Base-by-base conservation (phyloP, 352 stramenopile genomes). In the Aphanomyces invadans region DNA sequence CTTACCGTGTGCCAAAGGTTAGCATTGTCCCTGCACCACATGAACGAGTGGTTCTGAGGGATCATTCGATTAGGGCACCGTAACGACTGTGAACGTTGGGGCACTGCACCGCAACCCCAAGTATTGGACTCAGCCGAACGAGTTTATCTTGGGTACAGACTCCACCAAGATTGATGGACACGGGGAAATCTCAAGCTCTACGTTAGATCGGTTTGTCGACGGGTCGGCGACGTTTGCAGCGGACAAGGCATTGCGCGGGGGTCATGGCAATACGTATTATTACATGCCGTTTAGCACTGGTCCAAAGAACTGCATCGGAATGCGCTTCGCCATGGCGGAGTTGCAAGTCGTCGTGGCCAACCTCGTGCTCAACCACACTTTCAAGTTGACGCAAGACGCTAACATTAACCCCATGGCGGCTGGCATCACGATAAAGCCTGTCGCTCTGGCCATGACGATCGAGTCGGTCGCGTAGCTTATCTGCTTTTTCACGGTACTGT, bases 241-340 rank as follows among this genome's bases (percentile, higher is more conserved):
- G 2, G 57, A 65, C 57, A 65, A 55, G 57, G 57, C 2, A 26
- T 36, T 65, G 0, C 57, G 57, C 12, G 26, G 28, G 15, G 57
- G 57, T 11, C 57, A 42, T 15, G 57, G 57, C 39, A 65, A 65
- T 29, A 65, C 57, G 2, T 65, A 51, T 42, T 65, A 51, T 36
- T 65, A 65, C 57, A 65, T 65, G 57, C 57, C 57, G 29, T 65
- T 65, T 21, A 65, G 57, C 45, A 36, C 39, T 17, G 57, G 57
- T 51, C 15, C 57, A 11, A 65, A 65, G 28, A 65, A 65, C 57
- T 65, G 57, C 57, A 65, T 65, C 28, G 57, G 57, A 12, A 65
- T 65, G 57, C 57, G 57, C 45, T 65, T 65, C 21, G 57, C 57
- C 25, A 51, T 36, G 10, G 57, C 57, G 12, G 57, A 65, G 29